These are phyloP conservation scores for Daldinia loculata DNA, from an alignment of 495 filamentous ascomycete genomes.

Conservation along the genomic window DNA sequence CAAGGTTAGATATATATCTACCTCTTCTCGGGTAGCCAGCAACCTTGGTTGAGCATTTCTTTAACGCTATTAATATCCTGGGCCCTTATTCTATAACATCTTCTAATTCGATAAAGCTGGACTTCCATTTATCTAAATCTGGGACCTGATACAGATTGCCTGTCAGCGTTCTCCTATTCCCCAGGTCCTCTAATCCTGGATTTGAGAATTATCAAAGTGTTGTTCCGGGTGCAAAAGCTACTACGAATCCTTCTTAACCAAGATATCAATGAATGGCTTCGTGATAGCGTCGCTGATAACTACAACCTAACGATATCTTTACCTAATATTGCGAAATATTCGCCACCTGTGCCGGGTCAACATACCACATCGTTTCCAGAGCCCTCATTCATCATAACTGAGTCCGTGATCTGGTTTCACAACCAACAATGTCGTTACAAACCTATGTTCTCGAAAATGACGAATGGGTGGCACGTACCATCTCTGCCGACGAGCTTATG, in stretches of 20 bases:
- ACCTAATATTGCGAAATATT: neutral
- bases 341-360: neutral
- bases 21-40: neutral
- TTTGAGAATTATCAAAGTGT: neutral
- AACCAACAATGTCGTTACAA: conserved; percentile 50
- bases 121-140: conserved; percentile 2
- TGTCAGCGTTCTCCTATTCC: neutral
- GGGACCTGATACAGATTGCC: neutral
- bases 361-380: conserved; percentile 1
- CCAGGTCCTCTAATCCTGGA: neutral
- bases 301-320: neutral
- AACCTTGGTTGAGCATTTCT: neutral
- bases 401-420: neutral
- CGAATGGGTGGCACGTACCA: conserved; percentile 62
- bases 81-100: neutral
- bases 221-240: neutral
- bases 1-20: conserved; percentile 8
- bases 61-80: neutral
- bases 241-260: neutral
- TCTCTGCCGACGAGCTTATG: conserved; percentile 42
- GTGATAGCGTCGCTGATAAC: neutral
- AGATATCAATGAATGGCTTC: conserved; percentile 6
- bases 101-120: neutral
- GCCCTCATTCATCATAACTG: neutral
- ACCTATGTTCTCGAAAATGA: conserved; percentile 65